Evolutionary conservation across 73 alveolate species (phyloP), one percentile per base, ranked within the genome.

Genomic region (Durusdinium trenchii): DNA sequence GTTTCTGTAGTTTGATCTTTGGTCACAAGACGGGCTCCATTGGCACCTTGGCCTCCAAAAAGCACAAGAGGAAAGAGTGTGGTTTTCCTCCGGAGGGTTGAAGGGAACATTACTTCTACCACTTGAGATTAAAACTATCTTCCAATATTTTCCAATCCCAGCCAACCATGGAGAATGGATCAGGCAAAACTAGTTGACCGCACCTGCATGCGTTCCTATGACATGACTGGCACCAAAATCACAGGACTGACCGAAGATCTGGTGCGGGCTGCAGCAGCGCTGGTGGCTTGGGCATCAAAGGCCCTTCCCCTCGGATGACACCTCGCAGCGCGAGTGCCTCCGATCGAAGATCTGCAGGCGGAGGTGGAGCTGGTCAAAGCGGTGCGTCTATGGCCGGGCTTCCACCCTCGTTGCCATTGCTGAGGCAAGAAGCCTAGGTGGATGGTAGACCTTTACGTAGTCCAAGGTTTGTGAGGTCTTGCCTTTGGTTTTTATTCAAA

Each of bases 311-410:
- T 4, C 96, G 96, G 18, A 64, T 73, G 86, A 89, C 96, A 32
- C 96, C 96, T 62, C 96, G 96, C 51, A 89, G 96, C 46, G 96
- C 96, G 30, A 89, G 96, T 40, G 81, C 91, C 45, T 81, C 91
- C 32, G 91, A 81, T 30, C 91, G 91, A 81, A 81, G 91, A 42
- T 51, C 54, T 28, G 69, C 45, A 6, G 69, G 86, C 40, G 1
- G n/a, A 60, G 30, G 30, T 60, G 85, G 85, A 73, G 86, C 61
- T 0, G 86, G 61, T 57, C 23, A 16, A 0, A 76, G 3, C 47
- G 86, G 61, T 76, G 86, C 45, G 62, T n/a, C 9, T 9, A 54
- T 54, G 64, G 64, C 64, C 20, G 96, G 96, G 42, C 6, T 89
- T 71, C 96, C 96, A 10, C 96, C 96, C 16, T 89, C 96, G 51